Evolutionary conservation across 1,284 basidiomycete species (phyloP), one percentile per base, ranked within the genome.

Genomic region (Cutaneotrichosporon sp.): DNA sequence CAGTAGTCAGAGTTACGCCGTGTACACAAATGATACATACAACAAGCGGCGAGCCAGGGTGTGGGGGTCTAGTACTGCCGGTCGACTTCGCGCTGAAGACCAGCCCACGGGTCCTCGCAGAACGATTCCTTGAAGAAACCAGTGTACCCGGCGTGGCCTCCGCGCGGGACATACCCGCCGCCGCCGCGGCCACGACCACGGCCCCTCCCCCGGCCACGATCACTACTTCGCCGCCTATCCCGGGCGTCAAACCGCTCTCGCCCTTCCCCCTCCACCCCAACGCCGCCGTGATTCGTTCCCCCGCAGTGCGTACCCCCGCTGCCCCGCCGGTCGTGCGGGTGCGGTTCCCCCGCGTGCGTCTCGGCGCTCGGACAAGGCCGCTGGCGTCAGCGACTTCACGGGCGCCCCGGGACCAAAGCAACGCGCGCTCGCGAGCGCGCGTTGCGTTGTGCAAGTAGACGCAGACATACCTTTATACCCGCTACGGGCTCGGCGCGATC

Each of bases 71-170:
- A n/a, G n/a, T n/a, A n/a, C n/a, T n/a, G 26, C 26, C 10, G 10
- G 26, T 7, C 26, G 26, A 30, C 30, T 33, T 8, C 42, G n/a
- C 26, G 23, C 42, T 44, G 30, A 12, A 70, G 49, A 5, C 56
- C 51, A 51, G 52, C 52, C 69, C 69, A 71, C 12, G 69, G 69
- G 49, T 71, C 67, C 46, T 71, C 62, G 46, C 63, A 62, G 51
- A 66, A 68, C 52, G 65, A 66, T 34, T 64, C 62, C 35, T 65
- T 61, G 55, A 62, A 69, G 49, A 62, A 66, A 7, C 42, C 45
- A 33, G 37, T 42, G 37, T 36, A 42, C 4, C 42, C 48, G 36
- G 48, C 48, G 15, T 49, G 46, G 10, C 38, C 36, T 4, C 52
- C 49, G 7, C 54, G 37, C 21, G 54, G 51, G n/a, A 40, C 13